These are phyloP conservation scores for Starmera dryadoides DNA, from an alignment of 805 yeast species.

Conservation along the genomic window DNA sequence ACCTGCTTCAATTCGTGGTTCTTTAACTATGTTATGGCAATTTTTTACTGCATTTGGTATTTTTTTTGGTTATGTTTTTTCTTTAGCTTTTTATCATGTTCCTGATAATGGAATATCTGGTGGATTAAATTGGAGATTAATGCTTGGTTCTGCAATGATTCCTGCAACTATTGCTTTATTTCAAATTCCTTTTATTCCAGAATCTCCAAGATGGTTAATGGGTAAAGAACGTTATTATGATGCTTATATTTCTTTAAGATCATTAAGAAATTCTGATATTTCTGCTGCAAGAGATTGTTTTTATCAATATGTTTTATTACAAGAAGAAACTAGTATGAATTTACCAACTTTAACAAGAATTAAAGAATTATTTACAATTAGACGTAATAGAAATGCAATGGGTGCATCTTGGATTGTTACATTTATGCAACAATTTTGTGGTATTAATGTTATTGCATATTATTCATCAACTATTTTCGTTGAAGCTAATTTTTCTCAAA, in stretches of 20 bases:
- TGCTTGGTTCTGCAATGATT: constrained; percentile 60
- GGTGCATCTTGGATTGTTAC: constrained; percentile 75
- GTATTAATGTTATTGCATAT: constrained; percentile 82
- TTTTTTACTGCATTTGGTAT: constrained; percentile 70
- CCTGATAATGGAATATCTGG: constrained; percentile 27
- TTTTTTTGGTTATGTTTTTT: constrained; percentile 62
- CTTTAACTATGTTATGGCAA: constrained; percentile 70
- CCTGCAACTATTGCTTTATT: constrained; percentile 55
- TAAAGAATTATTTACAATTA: constrained; percentile 54
- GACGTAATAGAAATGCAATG: constrained; percentile 81
- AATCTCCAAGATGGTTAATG: constrained; percentile 74
- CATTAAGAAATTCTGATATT: constrained; percentile 43
- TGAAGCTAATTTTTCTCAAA: constrained; percentile 55
- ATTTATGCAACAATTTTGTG: constrained; percentile 90
- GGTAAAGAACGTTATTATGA: constrained; percentile 58
- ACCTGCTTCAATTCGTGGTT: constrained; percentile 57
- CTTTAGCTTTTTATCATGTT: constrained; percentile 54
- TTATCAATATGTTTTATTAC: constrained; percentile 56
- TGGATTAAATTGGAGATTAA: constrained; percentile 62
- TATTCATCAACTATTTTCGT: constrained; percentile 73
- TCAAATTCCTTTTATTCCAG: constrained; percentile 65
- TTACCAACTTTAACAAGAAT: constrained; percentile 40
- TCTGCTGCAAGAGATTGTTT: constrained; percentile 68
- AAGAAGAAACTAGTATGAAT: constrained; percentile 50
- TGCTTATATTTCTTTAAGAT: constrained; percentile 43